Evolutionary conservation across 1,284 basidiomycete species (phyloP).

Genomic region (Waitea zeae): DNA sequence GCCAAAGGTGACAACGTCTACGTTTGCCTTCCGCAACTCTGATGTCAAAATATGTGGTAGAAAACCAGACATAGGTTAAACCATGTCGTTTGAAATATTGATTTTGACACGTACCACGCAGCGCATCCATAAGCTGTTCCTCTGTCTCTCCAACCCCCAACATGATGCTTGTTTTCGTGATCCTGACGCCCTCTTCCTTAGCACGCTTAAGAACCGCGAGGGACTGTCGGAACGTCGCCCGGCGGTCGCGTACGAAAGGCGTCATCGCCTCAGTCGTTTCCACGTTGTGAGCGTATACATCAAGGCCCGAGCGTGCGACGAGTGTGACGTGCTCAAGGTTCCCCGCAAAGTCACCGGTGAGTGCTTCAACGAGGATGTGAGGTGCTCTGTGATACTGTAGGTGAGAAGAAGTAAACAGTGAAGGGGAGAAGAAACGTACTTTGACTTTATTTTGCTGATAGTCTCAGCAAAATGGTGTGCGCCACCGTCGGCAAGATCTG

Average conservation of each 20-base stretch:
- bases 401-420: slow-evolving; percentile 1
- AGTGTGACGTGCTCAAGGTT: slow-evolving; percentile 57
- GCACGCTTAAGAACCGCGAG: slow-evolving; percentile 74
- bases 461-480: slow-evolving; percentile 90
- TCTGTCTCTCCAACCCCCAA: slow-evolving; percentile 89
- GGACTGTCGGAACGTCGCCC: slow-evolving; percentile 86
- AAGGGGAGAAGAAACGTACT: slow-evolving; percentile 27
- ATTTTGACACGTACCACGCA: slow-evolving; percentile 43
- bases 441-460: slow-evolving; percentile 89
- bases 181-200: slow-evolving; percentile 64
- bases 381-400: slow-evolving; percentile 51
- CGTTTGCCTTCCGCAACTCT: slow-evolving; percentile 79
- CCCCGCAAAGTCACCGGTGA: slow-evolving; percentile 91
- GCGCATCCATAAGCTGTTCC: slow-evolving; percentile 70
- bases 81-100: too few relatives aligned
- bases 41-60: slow-evolving; percentile 6
- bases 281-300: slow-evolving; percentile 97
- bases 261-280: slow-evolving; percentile 92
- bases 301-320: slow-evolving; percentile 84
- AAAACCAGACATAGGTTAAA: background rate
- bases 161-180: slow-evolving; percentile 99
- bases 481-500: slow-evolving; percentile 87
- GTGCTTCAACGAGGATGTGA: slow-evolving; percentile 88
- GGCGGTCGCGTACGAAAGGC: slow-evolving; percentile 87
- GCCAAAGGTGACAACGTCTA: slow-evolving; percentile 98